phyloP scores from a whole-genome alignment of 345 rosid genomes.

The Camelina neglecta region DNA sequence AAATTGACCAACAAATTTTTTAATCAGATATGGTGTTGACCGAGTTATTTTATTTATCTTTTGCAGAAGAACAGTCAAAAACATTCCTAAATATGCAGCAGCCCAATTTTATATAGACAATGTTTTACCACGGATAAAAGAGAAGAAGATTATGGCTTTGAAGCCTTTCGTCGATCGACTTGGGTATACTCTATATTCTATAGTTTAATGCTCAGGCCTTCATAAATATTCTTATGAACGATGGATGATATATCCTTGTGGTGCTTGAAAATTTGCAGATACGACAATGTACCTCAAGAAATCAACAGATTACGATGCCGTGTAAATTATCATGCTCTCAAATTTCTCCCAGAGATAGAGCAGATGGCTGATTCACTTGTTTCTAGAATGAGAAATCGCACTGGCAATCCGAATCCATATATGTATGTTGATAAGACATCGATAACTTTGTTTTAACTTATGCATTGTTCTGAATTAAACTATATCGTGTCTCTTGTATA shows the following conservation, averaged over 20 bases:
- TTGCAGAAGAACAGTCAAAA: conserved; percentile 93
- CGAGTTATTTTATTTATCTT: conserved; percentile 32
- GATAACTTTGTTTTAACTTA: conserved; percentile 33
- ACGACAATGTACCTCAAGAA: conserved; percentile 96
- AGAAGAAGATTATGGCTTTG: conserved; percentile 98
- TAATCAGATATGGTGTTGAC: conserved; percentile 16
- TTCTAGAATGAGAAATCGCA: conserved; percentile 95
- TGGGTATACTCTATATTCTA: conserved; percentile 62
- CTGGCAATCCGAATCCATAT: conserved; percentile 81
- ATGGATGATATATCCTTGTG: conserved; percentile 32
- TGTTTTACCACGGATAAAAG: conserved; percentile 95
- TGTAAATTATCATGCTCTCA: conserved; percentile 98
- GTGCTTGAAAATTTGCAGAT: conserved; percentile 55
- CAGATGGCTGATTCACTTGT: conserved; percentile 89
- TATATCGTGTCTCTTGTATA: conserved; percentile 45
- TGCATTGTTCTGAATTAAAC: conserved; percentile 17
- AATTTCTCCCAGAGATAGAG: conserved; percentile 92
- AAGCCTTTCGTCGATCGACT: conserved; percentile 99
- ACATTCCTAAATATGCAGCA: conserved; percentile 98
- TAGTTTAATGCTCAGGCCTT: conserved; percentile 8
- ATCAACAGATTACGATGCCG: conserved; percentile 98
- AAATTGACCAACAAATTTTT: neutral
- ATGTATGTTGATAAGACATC: conserved; percentile 60
- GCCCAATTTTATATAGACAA: conserved; percentile 98
- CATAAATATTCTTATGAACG: neutral